Base-by-base conservation (phyloP, 352 stramenopile genomes). In the Pilasporangium apinafurcum region DNA sequence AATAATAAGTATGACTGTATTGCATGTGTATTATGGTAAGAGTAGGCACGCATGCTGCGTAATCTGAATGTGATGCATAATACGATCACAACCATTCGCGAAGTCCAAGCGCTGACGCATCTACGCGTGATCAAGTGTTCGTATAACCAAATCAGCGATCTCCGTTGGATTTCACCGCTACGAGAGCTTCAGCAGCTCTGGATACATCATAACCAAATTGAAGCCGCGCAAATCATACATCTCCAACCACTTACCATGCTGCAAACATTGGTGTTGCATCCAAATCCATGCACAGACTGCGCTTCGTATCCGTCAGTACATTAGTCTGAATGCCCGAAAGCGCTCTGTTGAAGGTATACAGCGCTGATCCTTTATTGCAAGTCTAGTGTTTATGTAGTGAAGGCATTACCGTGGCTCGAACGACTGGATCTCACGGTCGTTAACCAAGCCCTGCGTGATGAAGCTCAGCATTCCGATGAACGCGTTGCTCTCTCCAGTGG, bases 41-140 rank as follows among this genome's bases (percentile, higher is more conserved):
- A 17, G 0, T 44, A 74, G 52, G 77, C 62, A 35, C 59, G 30
- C 13, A 53, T 63, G 38, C 55, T 91, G 18, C 63, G 62, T 9
- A 63, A 67, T 21, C 60, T 91, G 16, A 82, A 91, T 44, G 39
- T 91, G 10, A 70, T 64, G 14, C 62, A 86, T 48, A 91, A 91
- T 25, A 33, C 35, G 13, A 32, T 91, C 17, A 52, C 50, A 34
- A 81, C 59, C 24, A 43, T 86, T 13, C 43, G 52, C 2, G 70
- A 77, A 20, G 28, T 85, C 17, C 57, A 63, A 5, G 17, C n/a
- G 4, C 38, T 91, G 28, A 39, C 44, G 2, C 47, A 73, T 2
- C 46, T 91, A 21, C 48, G 61, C 2, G 37, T 73, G 10, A 53
- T 91, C 36, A 75, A 82, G 29, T 84, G 64, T 41, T 79, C 59